Evolutionary conservation across 768 basidiomycete species (phyloP).

Genomic region (Pleurotus ostreatus): DNA sequence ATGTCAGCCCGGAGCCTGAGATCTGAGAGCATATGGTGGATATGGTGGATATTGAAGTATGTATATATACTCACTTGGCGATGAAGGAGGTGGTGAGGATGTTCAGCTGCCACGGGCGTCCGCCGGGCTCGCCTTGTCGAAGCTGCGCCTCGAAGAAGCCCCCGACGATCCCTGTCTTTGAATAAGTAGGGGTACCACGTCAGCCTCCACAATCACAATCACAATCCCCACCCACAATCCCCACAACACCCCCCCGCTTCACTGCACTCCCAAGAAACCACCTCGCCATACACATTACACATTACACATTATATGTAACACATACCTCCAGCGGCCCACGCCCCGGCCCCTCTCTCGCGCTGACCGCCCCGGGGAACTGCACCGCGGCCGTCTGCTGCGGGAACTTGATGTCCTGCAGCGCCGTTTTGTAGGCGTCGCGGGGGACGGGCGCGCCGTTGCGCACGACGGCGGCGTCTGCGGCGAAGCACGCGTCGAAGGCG

Average conservation of each 20-base stretch:
- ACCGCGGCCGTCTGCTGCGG: conserved; percentile 21
- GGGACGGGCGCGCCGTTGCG: conserved; percentile 34
- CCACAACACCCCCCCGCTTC: no score
- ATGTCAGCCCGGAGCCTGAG: not conserved
- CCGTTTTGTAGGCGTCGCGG: conserved; percentile 36
- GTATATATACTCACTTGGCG: conserved; percentile 9
- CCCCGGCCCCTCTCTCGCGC: conserved; percentile 12
- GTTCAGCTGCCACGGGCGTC: conserved; percentile 6
- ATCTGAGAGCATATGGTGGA: not conserved
- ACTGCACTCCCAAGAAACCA: no score
- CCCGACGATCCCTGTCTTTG: conserved; percentile 17
- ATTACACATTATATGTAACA: no score
- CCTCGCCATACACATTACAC: no score
- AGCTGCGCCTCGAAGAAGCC: conserved; percentile 8
- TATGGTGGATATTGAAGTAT: no score
- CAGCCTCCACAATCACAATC: no score
- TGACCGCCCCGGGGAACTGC: conserved; percentile 21
- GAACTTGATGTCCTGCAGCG: conserved; percentile 21
- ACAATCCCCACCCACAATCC: no score
- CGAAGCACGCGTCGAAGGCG: conserved; percentile 37
- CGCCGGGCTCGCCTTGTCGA: conserved; percentile 3
- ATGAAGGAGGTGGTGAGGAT: conserved; percentile 8
- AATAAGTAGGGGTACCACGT: not conserved
- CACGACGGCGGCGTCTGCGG: conserved; percentile 26
- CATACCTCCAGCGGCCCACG: conserved; percentile 5